Percentiles rank a stretch among this genome's conserved stretches.
Conservation (phyloP, 1,284 basidiomycete species). For the Papiliotrema flavescens region DNA sequence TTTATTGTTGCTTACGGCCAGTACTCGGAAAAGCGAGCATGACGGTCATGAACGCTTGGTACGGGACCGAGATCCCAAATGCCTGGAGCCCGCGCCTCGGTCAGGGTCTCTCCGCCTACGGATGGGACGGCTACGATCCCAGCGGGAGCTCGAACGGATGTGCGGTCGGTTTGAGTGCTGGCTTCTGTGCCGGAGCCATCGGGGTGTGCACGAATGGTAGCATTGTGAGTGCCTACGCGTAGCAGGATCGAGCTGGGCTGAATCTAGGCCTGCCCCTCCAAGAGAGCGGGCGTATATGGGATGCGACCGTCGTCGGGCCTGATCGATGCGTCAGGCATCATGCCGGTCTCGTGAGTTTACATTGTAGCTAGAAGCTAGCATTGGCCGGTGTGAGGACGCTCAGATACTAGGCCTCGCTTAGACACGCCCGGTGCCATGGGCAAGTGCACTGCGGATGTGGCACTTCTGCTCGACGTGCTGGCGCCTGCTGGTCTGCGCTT, state of each 20-base stretch:
- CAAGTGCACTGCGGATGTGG: slow-evolving; percentile 21
- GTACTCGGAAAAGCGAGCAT: slow-evolving; percentile 7
- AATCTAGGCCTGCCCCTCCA: slow-evolving; percentile 14
- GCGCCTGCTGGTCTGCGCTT: neutral
- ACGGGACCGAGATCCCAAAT: neutral
- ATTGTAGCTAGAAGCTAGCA: neutral
- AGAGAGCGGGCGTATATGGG: slow-evolving; percentile 19
- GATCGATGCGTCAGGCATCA: slow-evolving; percentile 14
- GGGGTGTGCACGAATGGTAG: slow-evolving; percentile 4
- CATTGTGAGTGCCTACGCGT: slow-evolving; percentile 9
- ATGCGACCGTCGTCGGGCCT: slow-evolving; percentile 24
- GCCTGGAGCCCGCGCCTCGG: slow-evolving; percentile 3
- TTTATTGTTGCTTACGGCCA: neutral
- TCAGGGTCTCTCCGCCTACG: neutral
- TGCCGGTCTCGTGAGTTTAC: slow-evolving; percentile 19
- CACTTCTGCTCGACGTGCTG: slow-evolving; percentile 19
- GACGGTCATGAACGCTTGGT: neutral
- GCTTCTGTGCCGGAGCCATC: neutral
- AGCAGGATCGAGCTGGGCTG: neutral
- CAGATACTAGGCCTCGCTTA: slow-evolving; percentile 7
- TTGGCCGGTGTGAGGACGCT: neutral
- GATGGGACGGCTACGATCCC: slow-evolving; percentile 11
- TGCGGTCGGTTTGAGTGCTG: slow-evolving; percentile 4
- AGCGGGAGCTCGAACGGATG: slow-evolving; percentile 3
- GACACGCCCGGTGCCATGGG: slow-evolving; percentile 33